Conservation (phyloP, 768 basidiomycete genomes). For the Omphalotus guepiniiformis region DNA sequence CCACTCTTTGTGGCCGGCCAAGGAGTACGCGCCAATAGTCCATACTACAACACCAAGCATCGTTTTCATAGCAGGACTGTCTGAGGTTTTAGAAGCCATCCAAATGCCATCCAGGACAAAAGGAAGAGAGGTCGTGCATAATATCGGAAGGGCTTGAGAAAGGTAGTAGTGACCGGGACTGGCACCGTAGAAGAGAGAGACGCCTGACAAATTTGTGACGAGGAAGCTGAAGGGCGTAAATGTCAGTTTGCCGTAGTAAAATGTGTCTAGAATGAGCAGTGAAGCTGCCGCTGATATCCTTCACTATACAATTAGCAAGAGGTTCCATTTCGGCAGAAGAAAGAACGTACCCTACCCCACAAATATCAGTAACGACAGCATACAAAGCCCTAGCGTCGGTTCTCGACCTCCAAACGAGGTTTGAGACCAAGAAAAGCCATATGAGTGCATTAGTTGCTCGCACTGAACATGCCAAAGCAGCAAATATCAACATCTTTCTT, state of each 20-base stretch:
- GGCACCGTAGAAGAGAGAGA: slow-evolving; percentile 91
- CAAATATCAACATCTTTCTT: slow-evolving; percentile 45
- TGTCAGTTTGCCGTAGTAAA: slow-evolving; percentile 62
- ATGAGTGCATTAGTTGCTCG: slow-evolving; percentile 88
- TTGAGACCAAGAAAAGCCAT: slow-evolving; percentile 69
- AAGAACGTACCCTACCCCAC: slow-evolving; percentile 41
- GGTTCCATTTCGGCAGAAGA: too few relatives aligned
- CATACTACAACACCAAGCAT: slow-evolving; percentile 53
- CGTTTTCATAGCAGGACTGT: slow-evolving; percentile 29
- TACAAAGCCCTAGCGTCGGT: slow-evolving; percentile 25
- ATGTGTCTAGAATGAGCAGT: slow-evolving; percentile 55
- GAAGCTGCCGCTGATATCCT: slow-evolving; percentile 17
- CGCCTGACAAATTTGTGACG: slow-evolving; percentile 71
- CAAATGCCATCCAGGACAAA: slow-evolving; percentile 64
- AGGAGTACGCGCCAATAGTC: slow-evolving; percentile 68
- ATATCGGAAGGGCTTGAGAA: slow-evolving; percentile 78
- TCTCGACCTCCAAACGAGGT: slow-evolving; percentile 53
- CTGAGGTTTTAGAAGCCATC: slow-evolving; percentile 22
- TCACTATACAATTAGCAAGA: too few relatives aligned
- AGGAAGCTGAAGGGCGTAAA: slow-evolving; percentile 84
- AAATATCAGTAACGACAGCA: slow-evolving; percentile 34
- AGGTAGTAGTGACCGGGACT: slow-evolving; percentile 89
- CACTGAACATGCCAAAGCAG: slow-evolving; percentile 74
- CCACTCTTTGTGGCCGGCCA: slow-evolving; percentile 95
- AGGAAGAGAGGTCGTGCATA: slow-evolving; percentile 70